Evolutionary conservation across 2,329 filamentous ascomycete species (phyloP), one percentile per base, ranked within the genome.

Genomic region (Decorospora gaudefroyi): DNA sequence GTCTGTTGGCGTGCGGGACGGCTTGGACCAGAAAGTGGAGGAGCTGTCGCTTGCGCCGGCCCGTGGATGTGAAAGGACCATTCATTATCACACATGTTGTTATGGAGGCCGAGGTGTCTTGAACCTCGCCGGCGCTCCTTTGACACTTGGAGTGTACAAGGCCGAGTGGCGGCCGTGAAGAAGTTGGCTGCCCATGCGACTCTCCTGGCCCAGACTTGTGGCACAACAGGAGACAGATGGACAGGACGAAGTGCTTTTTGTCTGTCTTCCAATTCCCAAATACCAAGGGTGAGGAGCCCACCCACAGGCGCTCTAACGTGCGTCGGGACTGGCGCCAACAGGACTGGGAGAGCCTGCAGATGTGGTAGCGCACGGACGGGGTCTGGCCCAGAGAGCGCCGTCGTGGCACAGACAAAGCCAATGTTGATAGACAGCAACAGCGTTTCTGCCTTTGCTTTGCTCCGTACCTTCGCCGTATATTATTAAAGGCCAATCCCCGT

Each of bases 11-110:
- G 51, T 62, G 62, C 64, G 67, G 67, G 65, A 67, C 60, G 67
- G 67, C 67, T 67, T 70, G 64, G 61, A 62, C 65, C 64, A 70
- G 63, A 61, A 49, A 50, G 63, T 64, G 64, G 60, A 63, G 59
- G 62, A 57, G 58, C 41, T 47, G 59, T 69, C 63, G 66, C 63
- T 65, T 68, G 65, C 59, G 61, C 60, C 65, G 64, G 66, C 40
- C 64, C 62, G 63, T 39, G 54, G 38, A 51, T n/a, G 39, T 41
- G 40, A 55, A 55, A 54, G 43, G 45, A 47, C 46, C 31, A 30
- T 38, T 53, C 30, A 33, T 47, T 23, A 39, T 36, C 49, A 42
- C 45, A 53, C 34, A 38, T 46, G 51, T 44, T 45, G 49, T n/a
- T n/a, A 55, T 45, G 36, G 38, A 27, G 41, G 33, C 42, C 33